Evolutionary conservation across 116 monocot species (phyloP), one percentile per base, ranked within the genome.

Genomic region (Posidonia oceanica): DNA sequence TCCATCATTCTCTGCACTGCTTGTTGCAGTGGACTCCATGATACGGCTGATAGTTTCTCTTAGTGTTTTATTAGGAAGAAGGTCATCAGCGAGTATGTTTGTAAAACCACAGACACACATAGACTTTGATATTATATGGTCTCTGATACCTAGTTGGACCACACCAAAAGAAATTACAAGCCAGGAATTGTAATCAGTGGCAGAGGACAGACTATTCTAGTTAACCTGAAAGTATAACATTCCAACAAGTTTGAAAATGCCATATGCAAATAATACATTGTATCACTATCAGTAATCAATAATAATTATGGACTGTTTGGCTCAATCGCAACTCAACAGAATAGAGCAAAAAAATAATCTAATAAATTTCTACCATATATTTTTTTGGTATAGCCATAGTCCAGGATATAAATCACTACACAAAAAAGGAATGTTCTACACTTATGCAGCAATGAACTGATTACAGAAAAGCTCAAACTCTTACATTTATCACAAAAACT

Each of bases 401-500:
- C 29, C 29, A 29, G 29, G 29, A 29, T 29, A 29, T 29, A 29
- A 29, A 29, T 29, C 29, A 29, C 29, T 29, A 29, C 29, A 29
- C 21, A 60, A 16, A 59, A 59, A 38, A 40, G 10, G 39, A 40
- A 39, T 17, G n/a, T 40, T 40, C 0, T 40, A 39, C 41, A 44
- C 11, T 4, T 65, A n/a, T 41, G 41, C 61, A 61, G 16, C 11
- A 42, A 18, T 0, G 18, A 41, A 65, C 65, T 3, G 40, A 65
- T 3, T 68, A 68, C 53, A 52, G 22, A 68, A 68, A 53, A 18
- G 36, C 39, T 37, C 8, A 63, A 37, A 42, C 21, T 42, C 88
- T 79, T 80, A 88, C 96, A 97, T 82, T 82, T 86, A 63, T 97
- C 96, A 80, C 91, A 91, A 54, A 91, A 95, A 77, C 91, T 95